These are phyloP conservation scores for Lentinula sp. DNA, from an alignment of 768 basidiomycete species.

Conservation along the genomic window DNA sequence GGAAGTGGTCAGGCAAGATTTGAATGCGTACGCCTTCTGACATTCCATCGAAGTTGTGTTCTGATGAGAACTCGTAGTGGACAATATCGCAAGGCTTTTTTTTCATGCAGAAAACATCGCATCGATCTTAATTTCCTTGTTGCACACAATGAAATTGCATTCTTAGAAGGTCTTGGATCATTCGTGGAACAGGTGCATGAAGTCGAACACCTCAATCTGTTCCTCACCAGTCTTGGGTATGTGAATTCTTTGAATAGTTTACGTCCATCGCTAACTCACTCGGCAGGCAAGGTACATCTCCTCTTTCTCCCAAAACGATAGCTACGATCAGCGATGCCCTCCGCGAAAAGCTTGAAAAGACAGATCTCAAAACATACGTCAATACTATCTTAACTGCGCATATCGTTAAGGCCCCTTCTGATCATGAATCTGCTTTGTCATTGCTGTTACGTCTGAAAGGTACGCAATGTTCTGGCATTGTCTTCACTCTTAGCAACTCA, in stretches of 20 bases:
- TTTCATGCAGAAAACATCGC: conserved; percentile 88
- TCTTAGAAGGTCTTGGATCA: conserved; percentile 51
- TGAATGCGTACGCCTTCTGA: conserved; percentile 53
- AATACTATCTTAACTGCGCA: conserved; percentile 91
- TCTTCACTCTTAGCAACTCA: conserved; percentile 15
- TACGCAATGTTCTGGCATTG: conserved; percentile 22
- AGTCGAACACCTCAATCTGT: conserved; percentile 89
- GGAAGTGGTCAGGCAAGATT: conserved; percentile 68
- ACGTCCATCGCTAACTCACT: neutral
- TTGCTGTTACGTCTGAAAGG: conserved; percentile 76
- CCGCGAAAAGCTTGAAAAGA: conserved; percentile 62
- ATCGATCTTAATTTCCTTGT: conserved; percentile 89
- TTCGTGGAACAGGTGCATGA: conserved; percentile 87
- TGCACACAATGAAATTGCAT: conserved; percentile 66
- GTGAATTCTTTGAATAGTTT: conserved; percentile 10
- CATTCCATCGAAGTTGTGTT: neutral
- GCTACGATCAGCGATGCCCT: conserved; percentile 73
- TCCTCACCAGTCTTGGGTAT: conserved; percentile 82
- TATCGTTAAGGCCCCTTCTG: conserved; percentile 86
- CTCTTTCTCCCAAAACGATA: conserved; percentile 43
- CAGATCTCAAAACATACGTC: conserved; percentile 73
- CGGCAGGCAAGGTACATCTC: conserved; percentile 54
- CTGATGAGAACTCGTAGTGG: conserved; percentile 36
- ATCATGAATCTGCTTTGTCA: conserved; percentile 79
- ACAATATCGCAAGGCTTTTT: conserved; percentile 80